A percentile compares a stretch with the other conserved stretches of the same genome.
phyloP scores from a whole-genome alignment of 768 basidiomycete species.

The Sarcomyxa edulis region DNA sequence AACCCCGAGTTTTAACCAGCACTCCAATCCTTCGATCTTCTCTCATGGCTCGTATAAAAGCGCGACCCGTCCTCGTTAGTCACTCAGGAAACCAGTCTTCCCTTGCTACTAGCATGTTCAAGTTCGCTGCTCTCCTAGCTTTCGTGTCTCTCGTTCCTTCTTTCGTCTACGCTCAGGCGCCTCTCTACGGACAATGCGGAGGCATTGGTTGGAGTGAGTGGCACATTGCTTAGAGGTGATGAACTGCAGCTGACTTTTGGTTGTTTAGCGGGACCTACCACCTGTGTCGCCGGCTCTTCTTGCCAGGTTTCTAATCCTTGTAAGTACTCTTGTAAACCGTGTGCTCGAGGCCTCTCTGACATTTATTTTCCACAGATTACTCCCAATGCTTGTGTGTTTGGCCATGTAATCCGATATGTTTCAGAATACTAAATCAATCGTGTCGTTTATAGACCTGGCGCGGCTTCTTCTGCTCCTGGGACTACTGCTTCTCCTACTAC shows the following conservation, averaged over 20 bases:
- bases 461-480: slow-evolving; percentile 12
- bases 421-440: no score
- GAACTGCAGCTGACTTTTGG: neutral
- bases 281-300: slow-evolving; percentile 30
- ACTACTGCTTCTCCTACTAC: slow-evolving; percentile 14
- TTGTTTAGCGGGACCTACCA: slow-evolving; percentile 29
- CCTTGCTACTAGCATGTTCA: slow-evolving; percentile 34
- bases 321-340: slow-evolving; percentile 16
- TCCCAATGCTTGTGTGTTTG: no score
- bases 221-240: neutral
- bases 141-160: slow-evolving; percentile 37
- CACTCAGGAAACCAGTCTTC: no score
- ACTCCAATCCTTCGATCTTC: slow-evolving; percentile 5
- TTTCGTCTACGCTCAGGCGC: slow-evolving; percentile 35
- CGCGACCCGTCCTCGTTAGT: neutral
- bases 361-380: no score
- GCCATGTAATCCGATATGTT: no score
- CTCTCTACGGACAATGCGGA: slow-evolving; percentile 50
- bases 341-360: neutral
- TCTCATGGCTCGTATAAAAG: slow-evolving; percentile 12
- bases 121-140: slow-evolving; percentile 37
- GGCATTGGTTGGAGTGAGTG: slow-evolving; percentile 46
- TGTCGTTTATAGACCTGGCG: slow-evolving; percentile 12
- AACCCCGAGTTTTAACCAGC: no score
- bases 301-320: slow-evolving; percentile 38